A percentile compares a stretch with the other conserved stretches of the same genome.
Conservation (phyloP, 768 basidiomycete genomes). For the Rhodotorula graminis region DNA sequence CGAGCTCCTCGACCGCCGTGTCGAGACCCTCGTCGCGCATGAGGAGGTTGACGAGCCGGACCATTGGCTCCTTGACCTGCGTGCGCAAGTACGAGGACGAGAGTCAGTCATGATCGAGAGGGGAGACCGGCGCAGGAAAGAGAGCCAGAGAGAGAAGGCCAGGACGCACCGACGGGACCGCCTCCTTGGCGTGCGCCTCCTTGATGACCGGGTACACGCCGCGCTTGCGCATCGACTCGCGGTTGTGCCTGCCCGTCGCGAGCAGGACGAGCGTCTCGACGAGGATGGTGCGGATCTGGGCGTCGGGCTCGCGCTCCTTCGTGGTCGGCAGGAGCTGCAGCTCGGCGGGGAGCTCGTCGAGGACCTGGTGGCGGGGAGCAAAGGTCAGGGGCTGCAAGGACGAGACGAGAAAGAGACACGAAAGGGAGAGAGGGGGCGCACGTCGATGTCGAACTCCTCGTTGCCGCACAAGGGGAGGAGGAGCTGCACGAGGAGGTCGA, state of each 20-base stretch:
- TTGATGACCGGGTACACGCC: slow-evolving; percentile 85
- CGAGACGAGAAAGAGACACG: too few relatives aligned
- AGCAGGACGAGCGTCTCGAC: slow-evolving; percentile 85
- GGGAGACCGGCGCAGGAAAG: too few relatives aligned
- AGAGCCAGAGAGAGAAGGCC: neutral
- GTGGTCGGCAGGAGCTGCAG: slow-evolving; percentile 82
- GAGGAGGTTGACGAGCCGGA: slow-evolving; percentile 78
- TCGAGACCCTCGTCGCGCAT: slow-evolving; percentile 67
- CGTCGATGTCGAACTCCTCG: slow-evolving; percentile 90
- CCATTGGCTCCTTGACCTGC: slow-evolving; percentile 80
- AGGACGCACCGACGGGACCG: slow-evolving; percentile 44
- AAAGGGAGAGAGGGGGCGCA: slow-evolving; percentile 43
- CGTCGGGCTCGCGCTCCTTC: slow-evolving; percentile 76
- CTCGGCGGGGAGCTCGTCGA: slow-evolving; percentile 75
- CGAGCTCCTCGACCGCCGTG: slow-evolving; percentile 43
- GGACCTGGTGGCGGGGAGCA: slow-evolving; percentile 55
- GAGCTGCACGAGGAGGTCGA: slow-evolving; percentile 77
- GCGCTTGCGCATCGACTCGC: slow-evolving; percentile 69
- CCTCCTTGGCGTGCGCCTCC: slow-evolving; percentile 70
- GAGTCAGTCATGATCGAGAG: too few relatives aligned
- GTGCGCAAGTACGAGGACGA: neutral
- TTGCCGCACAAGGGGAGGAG: slow-evolving; percentile 78
- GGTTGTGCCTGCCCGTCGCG: slow-evolving; percentile 81
- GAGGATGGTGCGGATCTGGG: slow-evolving; percentile 68
- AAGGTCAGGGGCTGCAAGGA: neutral